phyloP scores from a whole-genome alignment of 768 basidiomycete species.

The Tulasnella sp. region DNA sequence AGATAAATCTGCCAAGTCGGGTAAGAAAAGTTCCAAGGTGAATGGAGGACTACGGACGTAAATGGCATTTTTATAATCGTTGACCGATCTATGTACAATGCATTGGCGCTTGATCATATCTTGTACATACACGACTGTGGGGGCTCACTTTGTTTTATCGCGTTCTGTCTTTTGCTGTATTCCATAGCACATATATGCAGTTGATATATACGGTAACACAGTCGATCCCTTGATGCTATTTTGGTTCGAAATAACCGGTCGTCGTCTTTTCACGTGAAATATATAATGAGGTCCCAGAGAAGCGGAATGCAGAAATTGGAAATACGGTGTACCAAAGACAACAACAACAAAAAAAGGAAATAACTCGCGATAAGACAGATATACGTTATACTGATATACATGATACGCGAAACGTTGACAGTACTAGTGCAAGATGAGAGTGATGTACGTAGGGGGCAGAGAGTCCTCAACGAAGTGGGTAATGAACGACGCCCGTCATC shows the following conservation, averaged over 20 bases:
- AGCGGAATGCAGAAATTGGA: neutral
- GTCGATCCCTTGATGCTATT: no score
- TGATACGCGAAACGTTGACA: neutral
- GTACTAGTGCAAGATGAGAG: neutral
- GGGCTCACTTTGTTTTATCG: no score
- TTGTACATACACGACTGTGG: no score
- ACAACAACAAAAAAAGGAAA: neutral
- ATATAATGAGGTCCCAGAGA: neutral
- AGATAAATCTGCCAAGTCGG: neutral
- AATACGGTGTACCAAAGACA: no score
- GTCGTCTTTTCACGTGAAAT: neutral
- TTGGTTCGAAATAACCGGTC: neutral
- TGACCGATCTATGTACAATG: no score
- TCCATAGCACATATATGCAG: no score
- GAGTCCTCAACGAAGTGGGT: neutral
- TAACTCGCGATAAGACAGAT: neutral
- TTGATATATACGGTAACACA: no score
- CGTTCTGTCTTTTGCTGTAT: no score
- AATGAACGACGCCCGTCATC: neutral
- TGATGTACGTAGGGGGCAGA: neutral
- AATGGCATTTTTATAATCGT: neutral
- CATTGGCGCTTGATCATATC: no score
- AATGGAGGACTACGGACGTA: neutral
- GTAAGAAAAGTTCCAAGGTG: neutral
- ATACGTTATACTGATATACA: neutral